phyloP scores from a whole-genome alignment of 2,329 filamentous ascomycete species.

The Didymella keratinophila region DNA sequence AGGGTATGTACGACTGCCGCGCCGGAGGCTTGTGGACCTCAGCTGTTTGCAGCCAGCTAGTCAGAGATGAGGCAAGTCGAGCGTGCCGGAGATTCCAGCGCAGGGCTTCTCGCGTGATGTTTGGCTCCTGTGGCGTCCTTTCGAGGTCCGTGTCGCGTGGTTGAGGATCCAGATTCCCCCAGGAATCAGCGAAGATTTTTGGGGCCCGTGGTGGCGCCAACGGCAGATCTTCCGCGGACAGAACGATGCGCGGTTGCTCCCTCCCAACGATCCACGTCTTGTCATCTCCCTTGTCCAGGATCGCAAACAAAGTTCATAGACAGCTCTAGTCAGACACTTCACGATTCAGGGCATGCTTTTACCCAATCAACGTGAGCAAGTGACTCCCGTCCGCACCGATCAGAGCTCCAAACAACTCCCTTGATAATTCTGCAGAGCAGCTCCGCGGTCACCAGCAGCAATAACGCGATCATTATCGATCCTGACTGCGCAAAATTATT shows the following conservation, averaged over 20 bases:
- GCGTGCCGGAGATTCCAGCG: background rate
- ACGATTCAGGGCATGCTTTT: background rate
- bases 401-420: background rate
- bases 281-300: background rate
- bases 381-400: background rate
- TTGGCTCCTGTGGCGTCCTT: constrained; percentile 2
- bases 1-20: background rate
- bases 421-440: background rate
- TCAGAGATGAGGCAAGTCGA: background rate
- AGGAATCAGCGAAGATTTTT: background rate
- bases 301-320: background rate
- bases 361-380: background rate
- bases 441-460: background rate
- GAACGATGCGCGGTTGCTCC: background rate
- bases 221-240: constrained; percentile 11
- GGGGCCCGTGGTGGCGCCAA: constrained; percentile 2
- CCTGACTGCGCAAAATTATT: background rate
- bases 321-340: background rate
- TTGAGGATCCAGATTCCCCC: constrained; percentile 2
- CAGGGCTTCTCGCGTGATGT: background rate
- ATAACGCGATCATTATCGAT: background rate
- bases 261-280: background rate
- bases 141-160: constrained; percentile 3
- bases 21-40: background rate
- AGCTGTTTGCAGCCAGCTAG: constrained; percentile 6